These are phyloP conservation scores for Colletotrichum lindemuthianum DNA, from an alignment of 2,329 filamentous ascomycete genomes.

Conservation along the genomic window DNA sequence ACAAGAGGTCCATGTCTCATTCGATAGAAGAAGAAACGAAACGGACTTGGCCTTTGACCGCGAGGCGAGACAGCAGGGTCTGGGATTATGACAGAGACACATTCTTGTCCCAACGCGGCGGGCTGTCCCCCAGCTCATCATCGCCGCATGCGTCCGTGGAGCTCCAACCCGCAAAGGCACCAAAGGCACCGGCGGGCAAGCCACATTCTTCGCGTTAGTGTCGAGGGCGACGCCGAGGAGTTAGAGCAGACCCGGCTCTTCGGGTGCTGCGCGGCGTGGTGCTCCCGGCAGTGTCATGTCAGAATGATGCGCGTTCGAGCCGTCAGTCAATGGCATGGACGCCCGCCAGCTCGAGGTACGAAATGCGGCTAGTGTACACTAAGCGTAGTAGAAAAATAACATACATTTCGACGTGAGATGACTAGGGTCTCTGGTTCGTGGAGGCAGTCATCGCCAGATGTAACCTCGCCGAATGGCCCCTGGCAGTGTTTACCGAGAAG, in stretches of 20 bases:
- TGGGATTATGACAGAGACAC: neutral
- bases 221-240: neutral
- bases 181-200: conserved; percentile 12
- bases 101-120: conserved; percentile 13
- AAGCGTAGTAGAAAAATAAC: too few relatives aligned
- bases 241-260: conserved; percentile 6
- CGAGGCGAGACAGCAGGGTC: too few relatives aligned
- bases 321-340: neutral
- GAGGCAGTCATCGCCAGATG: too few relatives aligned
- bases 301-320: neutral
- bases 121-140: conserved; percentile 4
- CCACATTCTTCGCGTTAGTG: neutral
- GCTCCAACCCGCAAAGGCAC: neutral
- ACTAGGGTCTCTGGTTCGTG: too few relatives aligned
- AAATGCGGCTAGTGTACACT: too few relatives aligned
- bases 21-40: too few relatives aligned
- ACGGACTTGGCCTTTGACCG: neutral
- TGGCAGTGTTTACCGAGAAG: too few relatives aligned
- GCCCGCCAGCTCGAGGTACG: neutral
- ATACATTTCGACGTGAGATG: too few relatives aligned
- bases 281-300: neutral
- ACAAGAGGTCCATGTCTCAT: conserved; percentile 17
- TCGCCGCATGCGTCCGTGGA: conserved; percentile 14
- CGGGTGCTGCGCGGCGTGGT: conserved; percentile 3
- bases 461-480: too few relatives aligned